Evolutionary conservation across 2,329 filamentous ascomycete genomes (phyloP), one percentile per base, ranked within the genome.

Genomic region (Neoscytalidium dimidiatum): DNA sequence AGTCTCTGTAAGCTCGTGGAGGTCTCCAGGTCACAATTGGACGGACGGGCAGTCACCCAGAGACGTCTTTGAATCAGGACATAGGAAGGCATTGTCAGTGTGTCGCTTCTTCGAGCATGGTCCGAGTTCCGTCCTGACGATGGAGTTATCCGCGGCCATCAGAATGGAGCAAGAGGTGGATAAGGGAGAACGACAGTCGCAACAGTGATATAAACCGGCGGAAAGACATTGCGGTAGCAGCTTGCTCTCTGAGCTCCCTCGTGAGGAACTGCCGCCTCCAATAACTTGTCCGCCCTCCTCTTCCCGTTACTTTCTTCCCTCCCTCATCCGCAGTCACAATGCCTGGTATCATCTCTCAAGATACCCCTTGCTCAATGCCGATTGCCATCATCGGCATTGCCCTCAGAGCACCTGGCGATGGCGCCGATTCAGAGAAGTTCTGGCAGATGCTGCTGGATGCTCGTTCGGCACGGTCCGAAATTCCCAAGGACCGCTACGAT

Each of bases 401-500:
- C n/a, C 68, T 70, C n/a, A 71, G 70, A 1, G 72, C 75, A 51
- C 69, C 75, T 2, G 72, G 75, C 7, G 69, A 75, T 19, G 77
- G 74, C 44, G 67, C 68, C 14, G 70, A 70, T 1, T 68, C 72
- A 0, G 72, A 77, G 49, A 67, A 70, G 4, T 69, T 79, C 31
- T 78, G 75, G 74, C 69, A 75, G 44, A 67, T 76, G 52, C 66
- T 78, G 48, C 58, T 74, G 38, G 67, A 72, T 28, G 71, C 67
- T 23, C 69, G 74, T 6, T 71, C 71, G 6, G 71, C 72, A 3
- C 71, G 67, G 66, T 70, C 77, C 1, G 66, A 72, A 9, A 75
- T 79, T 9, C 79, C 78, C 3, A 66, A 72, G 19, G 73, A 76
- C 19, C 69, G 78, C 1, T 72, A 76, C 44, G 78, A 77, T 64